Evolutionary conservation across 1,284 basidiomycete species (phyloP).

Genomic region (Sphagnurus paluster): DNA sequence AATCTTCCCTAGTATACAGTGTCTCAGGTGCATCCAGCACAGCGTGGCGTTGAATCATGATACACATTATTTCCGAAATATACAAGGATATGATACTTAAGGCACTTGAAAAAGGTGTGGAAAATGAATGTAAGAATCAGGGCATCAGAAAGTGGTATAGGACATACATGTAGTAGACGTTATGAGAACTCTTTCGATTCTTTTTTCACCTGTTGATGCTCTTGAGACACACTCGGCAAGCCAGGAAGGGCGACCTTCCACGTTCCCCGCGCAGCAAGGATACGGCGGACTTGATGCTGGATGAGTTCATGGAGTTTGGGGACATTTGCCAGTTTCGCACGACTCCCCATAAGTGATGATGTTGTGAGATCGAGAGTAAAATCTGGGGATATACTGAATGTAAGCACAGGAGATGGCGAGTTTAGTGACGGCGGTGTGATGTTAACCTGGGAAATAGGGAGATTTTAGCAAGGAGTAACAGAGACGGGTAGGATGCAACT

Average conservation of each 20-base stretch:
- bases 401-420: constrained; percentile 52
- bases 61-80: constrained; percentile 14
- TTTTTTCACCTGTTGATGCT: constrained; percentile 43
- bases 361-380: constrained; percentile 72
- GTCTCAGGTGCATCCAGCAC: not conserved
- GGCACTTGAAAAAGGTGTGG: not conserved
- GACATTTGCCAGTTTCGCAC: constrained; percentile 80
- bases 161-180: not conserved
- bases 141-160: not conserved
- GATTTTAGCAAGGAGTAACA: not conserved
- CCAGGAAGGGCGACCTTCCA: constrained; percentile 74
- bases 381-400: constrained; percentile 60
- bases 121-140: not conserved
- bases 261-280: constrained; percentile 59
- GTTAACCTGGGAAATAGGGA: constrained; percentile 37
- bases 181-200: constrained; percentile 27
- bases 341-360: constrained; percentile 78
- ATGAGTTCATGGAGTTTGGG: constrained; percentile 84
- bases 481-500: constrained; percentile 21
- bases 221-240: constrained; percentile 46
- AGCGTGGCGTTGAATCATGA: not conserved
- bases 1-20: too few species aligned
- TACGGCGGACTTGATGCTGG: constrained; percentile 65
- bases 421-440: constrained; percentile 49
- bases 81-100: constrained; percentile 2